Percentiles rank a stretch among this genome's conserved stretches.
Conservation (phyloP, 441 rosid species). For the Geranium incanum region DNA sequence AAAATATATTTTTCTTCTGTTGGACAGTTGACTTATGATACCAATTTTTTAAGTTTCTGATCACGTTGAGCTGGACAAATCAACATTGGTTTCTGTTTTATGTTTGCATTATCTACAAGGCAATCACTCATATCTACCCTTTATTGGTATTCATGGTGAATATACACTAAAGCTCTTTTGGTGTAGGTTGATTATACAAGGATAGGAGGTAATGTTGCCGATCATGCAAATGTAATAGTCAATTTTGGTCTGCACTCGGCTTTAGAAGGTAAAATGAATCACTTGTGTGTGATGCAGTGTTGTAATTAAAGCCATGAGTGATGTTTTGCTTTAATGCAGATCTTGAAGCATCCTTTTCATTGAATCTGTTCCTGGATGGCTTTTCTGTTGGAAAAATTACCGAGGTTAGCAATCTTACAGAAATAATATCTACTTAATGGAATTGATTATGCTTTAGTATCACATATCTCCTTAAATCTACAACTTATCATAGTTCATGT, state of each 20-base stretch:
- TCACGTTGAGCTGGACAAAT: neutral
- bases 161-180: neutral
- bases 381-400: slow-evolving; percentile 24
- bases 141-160: slow-evolving; percentile 4
- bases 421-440: neutral
- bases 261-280: slow-evolving; percentile 21
- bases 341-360: slow-evolving; percentile 24
- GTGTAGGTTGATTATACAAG: slow-evolving; percentile 17
- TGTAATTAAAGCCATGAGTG: slow-evolving; percentile 1
- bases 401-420: slow-evolving; percentile 21
- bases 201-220: slow-evolving; percentile 14
- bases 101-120: neutral
- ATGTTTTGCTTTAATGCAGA: slow-evolving; percentile 21
- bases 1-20: neutral
- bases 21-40: neutral
- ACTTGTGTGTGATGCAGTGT: slow-evolving; percentile 5
- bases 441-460: neutral
- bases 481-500: slow-evolving; percentile 2
- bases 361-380: slow-evolving; percentile 26
- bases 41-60: neutral
- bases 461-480: neutral
- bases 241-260: slow-evolving; percentile 12
- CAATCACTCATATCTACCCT: neutral
- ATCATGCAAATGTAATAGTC: slow-evolving; percentile 9
- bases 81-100: neutral